phyloP scores from a whole-genome alignment of 2,329 filamentous ascomycete genomes.

The Cladophialophora bantiana region DNA sequence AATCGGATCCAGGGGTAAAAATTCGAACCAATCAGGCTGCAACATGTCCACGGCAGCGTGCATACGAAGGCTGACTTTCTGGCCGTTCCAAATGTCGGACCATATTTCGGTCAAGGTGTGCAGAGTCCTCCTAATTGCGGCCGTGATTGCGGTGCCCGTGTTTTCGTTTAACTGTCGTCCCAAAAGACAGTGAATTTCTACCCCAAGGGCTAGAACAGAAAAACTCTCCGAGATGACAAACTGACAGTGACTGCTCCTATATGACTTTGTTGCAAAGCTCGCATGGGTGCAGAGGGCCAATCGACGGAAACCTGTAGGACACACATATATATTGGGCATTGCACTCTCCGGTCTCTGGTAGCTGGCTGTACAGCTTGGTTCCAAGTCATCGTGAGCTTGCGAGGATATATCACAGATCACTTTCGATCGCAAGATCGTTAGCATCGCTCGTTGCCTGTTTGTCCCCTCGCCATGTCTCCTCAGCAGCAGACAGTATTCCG shows the following conservation, averaged over 20 bases:
- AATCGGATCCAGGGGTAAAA: conserved; percentile 3
- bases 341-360: no score
- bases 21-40: conserved; percentile 7
- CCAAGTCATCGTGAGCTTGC: not conserved
- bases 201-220: not conserved
- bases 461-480: conserved; percentile 7
- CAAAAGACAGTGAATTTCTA: not conserved
- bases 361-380: no score
- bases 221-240: not conserved
- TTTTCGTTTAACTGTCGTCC: not conserved
- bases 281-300: not conserved
- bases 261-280: not conserved
- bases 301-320: not conserved
- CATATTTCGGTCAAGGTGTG: no score
- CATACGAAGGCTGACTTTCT: no score
- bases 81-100: no score
- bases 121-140: no score
- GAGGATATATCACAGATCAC: not conserved
- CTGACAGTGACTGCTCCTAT: not conserved
- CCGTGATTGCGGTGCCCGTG: not conserved
- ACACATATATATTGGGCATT: no score
- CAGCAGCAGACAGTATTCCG: conserved; percentile 28
- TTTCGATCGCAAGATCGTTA: not conserved
- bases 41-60: not conserved
- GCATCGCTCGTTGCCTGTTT: not conserved